These are phyloP conservation scores for Cryphonectria radicalis DNA, from an alignment of 2,329 filamentous ascomycete species.

Conservation along the genomic window DNA sequence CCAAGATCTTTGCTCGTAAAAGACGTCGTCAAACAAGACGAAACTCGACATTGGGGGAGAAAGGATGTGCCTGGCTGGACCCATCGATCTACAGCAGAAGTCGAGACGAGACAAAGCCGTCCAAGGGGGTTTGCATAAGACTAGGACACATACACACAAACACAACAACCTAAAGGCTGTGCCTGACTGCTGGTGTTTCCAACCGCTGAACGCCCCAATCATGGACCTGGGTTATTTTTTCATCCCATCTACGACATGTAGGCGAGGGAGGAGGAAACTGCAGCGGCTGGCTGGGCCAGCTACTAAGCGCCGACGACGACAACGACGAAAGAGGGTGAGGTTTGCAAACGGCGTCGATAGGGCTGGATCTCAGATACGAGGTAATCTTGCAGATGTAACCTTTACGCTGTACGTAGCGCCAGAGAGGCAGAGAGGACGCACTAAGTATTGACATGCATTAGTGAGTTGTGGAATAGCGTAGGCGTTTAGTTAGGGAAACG, in stretches of 20 bases:
- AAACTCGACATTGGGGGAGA: constrained; percentile 16
- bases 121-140: constrained; percentile 17
- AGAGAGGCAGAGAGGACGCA: background rate
- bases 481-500: background rate
- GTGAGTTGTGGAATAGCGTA: background rate
- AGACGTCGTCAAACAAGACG: constrained; percentile 24
- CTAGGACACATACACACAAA: background rate
- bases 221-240: constrained; percentile 7
- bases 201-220: constrained; percentile 18
- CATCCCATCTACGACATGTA: constrained; percentile 10
- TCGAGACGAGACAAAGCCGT: constrained; percentile 27
- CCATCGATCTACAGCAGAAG: constrained; percentile 20
- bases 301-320: background rate
- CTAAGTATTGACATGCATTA: constrained; percentile 12
- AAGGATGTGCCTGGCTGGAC: constrained; percentile 18
- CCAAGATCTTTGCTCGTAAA: constrained; percentile 9
- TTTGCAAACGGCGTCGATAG: background rate
- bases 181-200: constrained; percentile 21
- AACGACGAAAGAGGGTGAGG: background rate
- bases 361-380: background rate
- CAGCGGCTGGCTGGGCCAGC: background rate
- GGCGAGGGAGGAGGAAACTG: background rate
- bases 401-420: background rate
- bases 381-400: background rate
- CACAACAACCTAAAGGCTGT: constrained; percentile 7